These are phyloP conservation scores for Glomus cerebriforme DNA, from an alignment of 192 early-diverging fungal genomes.

Conservation along the genomic window DNA sequence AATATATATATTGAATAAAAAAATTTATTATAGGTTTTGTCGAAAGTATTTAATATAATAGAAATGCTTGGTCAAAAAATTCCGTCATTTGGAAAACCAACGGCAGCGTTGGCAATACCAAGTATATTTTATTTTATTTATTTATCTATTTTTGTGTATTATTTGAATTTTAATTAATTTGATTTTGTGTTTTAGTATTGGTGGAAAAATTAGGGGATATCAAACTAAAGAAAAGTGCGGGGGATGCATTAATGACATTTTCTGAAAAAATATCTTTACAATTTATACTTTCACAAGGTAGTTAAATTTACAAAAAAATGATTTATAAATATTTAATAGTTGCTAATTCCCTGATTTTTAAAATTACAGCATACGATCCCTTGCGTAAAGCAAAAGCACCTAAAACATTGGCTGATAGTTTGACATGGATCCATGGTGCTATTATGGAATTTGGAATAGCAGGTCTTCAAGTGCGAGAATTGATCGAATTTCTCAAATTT, in stretches of 20 bases:
- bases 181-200: slow-evolving; percentile 49
- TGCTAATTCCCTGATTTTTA: background rate
- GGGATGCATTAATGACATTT: slow-evolving; percentile 76
- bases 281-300: slow-evolving; percentile 74
- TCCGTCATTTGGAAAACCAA: slow-evolving; percentile 67
- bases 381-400: slow-evolving; percentile 83
- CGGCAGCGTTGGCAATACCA: slow-evolving; percentile 72
- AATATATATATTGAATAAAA: background rate
- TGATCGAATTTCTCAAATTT: slow-evolving; percentile 86
- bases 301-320: background rate
- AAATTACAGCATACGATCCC: slow-evolving; percentile 63
- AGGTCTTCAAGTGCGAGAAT: slow-evolving; percentile 72
- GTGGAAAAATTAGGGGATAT: slow-evolving; percentile 95
- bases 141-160: background rate
- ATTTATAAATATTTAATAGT: background rate
- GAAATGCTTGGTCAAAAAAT: slow-evolving; percentile 65
- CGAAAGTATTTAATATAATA: slow-evolving; percentile 74
- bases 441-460: slow-evolving; percentile 89
- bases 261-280: slow-evolving; percentile 76
- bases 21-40: slow-evolving; percentile 51
- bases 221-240: slow-evolving; percentile 86
- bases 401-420: slow-evolving; percentile 84
- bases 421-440: slow-evolving; percentile 84
- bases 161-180: background rate
- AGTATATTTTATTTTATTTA: slow-evolving; percentile 34